phyloP scores from a whole-genome alignment of 768 basidiomycete genomes.

The Jaapia argillacea region DNA sequence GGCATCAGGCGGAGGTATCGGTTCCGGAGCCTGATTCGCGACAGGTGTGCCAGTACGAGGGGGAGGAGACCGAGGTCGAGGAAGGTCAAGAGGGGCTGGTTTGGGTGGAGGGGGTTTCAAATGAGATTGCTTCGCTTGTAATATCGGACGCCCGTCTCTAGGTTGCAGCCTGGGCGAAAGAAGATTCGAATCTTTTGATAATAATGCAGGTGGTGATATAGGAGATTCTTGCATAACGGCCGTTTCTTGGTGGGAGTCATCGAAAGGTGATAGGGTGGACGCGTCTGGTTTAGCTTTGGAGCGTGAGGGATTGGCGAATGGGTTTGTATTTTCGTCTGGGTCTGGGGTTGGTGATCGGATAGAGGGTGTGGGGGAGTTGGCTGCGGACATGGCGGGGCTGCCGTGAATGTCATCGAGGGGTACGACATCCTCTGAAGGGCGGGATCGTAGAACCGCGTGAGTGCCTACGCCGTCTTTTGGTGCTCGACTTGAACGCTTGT shows the following conservation, averaged over 20 bases:
- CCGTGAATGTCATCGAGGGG: conserved; percentile 43
- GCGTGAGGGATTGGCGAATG: conserved; percentile 38
- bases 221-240: not conserved
- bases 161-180: conserved; percentile 15
- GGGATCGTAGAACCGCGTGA: conserved; percentile 38
- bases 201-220: conserved; percentile 7
- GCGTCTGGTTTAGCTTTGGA: too few species aligned
- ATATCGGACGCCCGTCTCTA: conserved; percentile 14
- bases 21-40: conserved; percentile 22
- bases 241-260: conserved; percentile 17
- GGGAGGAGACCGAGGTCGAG: conserved; percentile 48
- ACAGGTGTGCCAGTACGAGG: conserved; percentile 31
- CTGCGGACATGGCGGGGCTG: conserved; percentile 22
- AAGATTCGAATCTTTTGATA: conserved; percentile 1
- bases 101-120: conserved; percentile 32
- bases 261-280: conserved; percentile 49
- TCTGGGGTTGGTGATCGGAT: conserved; percentile 14
- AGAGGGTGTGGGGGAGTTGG: conserved; percentile 27
- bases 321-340: conserved; percentile 22
- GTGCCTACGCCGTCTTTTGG: conserved; percentile 28
- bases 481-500: conserved; percentile 21
- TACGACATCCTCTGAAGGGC: conserved; percentile 40
- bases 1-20: conserved; percentile 22
- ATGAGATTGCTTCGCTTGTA: conserved; percentile 14
- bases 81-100: conserved; percentile 45